These are phyloP conservation scores for Eucalyptus coolabah DNA, from an alignment of 345 rosid genomes.

Conservation along the genomic window DNA sequence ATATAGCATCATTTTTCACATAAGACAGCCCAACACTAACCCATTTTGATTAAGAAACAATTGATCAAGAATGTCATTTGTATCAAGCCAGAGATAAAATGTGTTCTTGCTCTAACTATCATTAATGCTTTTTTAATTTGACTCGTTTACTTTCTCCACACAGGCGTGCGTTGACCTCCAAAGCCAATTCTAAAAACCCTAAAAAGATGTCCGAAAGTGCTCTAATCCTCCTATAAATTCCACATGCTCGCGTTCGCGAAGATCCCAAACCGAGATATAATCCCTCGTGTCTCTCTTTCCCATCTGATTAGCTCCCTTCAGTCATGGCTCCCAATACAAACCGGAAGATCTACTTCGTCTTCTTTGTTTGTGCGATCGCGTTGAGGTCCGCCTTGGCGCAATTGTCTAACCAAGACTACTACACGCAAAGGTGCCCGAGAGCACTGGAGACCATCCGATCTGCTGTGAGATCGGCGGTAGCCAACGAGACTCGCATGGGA, in stretches of 20 bases:
- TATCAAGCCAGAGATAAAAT: not conserved
- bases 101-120: not conserved
- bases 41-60: not conserved
- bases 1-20: not conserved
- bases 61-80: not conserved
- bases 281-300: not conserved
- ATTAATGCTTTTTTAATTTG: not conserved
- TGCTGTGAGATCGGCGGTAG: conserved; percentile 1
- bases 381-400: not conserved
- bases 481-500: conserved; percentile 21
- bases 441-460: conserved; percentile 2
- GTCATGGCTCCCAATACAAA: not conserved
- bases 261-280: not conserved
- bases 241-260: not conserved
- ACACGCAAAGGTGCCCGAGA: not conserved
- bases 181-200: not conserved
- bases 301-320: not conserved
- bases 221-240: not conserved
- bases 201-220: not conserved
- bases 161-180: not conserved
- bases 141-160: not conserved
- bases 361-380: not conserved
- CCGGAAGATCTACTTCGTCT: not conserved
- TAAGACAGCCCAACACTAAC: not conserved
- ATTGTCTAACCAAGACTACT: not conserved